Evolutionary conservation across 2,329 filamentous ascomycete species (phyloP), one percentile per base, ranked within the genome.

Genomic region (Ophiostoma sp.): DNA sequence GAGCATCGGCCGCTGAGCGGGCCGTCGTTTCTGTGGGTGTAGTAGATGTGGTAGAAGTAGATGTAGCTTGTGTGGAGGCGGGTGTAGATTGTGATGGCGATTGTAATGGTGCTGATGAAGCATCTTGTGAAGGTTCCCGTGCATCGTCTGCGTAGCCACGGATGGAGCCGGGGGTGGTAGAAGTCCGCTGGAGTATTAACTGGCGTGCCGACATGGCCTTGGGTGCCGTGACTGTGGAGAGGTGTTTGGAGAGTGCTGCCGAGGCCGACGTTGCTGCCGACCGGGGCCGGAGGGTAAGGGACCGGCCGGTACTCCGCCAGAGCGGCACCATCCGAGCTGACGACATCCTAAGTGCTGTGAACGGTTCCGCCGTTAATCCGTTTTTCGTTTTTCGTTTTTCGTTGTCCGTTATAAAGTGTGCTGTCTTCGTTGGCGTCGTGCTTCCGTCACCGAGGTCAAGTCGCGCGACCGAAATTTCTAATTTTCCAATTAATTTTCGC

Each of bases 291-390:
- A 82, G 73, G 52, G 79, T 78, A 67, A 84, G 77, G 62, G 79
- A 77, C 72, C 81, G 79, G 76, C 80, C 79, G 68, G 78, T 79
- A 74, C 71, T 68, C 70, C 70, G 68, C 72, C 78, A 76, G 74
- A 83, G 81, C 57, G 87, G 74, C 72, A 83, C 84, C 74, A 86
- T 78, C 78, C 85, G 81, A 71, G 62, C 62, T n/a, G 86, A 83
- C 8, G 71, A 67, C 74, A 65, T 65, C 13, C 1, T 57, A 35
- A 15, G 4, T 11, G n/a, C n/a, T 15, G 52, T 62, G 57, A 31
- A 6, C 7, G 54, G 23, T 5, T 31, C 44, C 44, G 44, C 20
- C 13, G 13, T 31, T 60, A 48, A 17, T 1, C 54, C 1, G 54
- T 60, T 2, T 17, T 31, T 27, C 2, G 54, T 33, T 13, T 15